Evolutionary conservation across 805 yeast genomes (phyloP), one percentile per base, ranked within the genome.

Genomic region (Candida sonorensis): DNA sequence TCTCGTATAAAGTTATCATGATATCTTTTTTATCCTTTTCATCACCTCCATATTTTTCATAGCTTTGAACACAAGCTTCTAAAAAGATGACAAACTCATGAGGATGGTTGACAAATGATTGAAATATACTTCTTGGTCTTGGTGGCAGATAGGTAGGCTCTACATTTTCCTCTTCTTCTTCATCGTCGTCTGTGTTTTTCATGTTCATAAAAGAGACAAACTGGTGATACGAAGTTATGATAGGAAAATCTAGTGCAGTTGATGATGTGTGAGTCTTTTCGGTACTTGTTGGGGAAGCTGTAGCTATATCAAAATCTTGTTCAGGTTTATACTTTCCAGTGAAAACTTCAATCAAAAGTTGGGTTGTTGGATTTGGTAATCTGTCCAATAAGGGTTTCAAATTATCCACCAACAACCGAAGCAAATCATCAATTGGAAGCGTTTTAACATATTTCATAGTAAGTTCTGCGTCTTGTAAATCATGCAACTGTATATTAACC

Each of bases 121-220:
- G 78, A 51, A 86, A 92, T 1, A 90, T 83, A 24, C 90, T 65
- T 27, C 87, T 69, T 6, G 97, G 97, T 31, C 78, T 70, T 3
- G 98, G 98, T 2, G 97, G 96, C 31, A 80, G 79, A 54, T 92
- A 92, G 0, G 92, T 82, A 11, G 88, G 81, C 23, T 50, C 66
- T 19, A n/a, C 38, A 31, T 15, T 26, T 8, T 35, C 37, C 16
- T 35, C 37, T 18, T 34, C 45, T 22, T 15, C 27, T 8, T 35
- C 37, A 18, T 35, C 37, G 18, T 34, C 45, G 20, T 40, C 44
- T 10, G 31, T 32, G 12, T 45, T 46, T 3, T 31, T 29, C 7
- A 46, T 30, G 21, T 46, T 50, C 60, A 54, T 54, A 28, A 52
- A 54, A 2, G 52, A 39, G 3, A 50, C 55, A 42, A 55, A 55